Percentiles rank a stretch among this genome's conserved stretches.
phyloP scores from a whole-genome alignment of 2,329 filamentous ascomycete genomes.

The Penicillium griseofulvum region DNA sequence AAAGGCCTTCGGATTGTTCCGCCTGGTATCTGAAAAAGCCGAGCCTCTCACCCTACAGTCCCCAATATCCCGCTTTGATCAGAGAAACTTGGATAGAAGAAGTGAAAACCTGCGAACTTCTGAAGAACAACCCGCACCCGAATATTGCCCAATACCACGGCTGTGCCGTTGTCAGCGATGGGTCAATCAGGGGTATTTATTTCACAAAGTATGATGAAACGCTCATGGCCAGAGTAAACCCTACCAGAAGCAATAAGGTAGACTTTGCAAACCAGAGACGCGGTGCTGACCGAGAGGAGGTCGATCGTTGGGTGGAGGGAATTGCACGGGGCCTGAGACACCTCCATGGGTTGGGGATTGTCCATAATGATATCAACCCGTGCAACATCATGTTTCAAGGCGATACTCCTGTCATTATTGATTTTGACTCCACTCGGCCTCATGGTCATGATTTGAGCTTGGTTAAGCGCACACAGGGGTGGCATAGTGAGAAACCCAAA shows the following conservation, averaged over 20 bases:
- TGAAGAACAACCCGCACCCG: slow-evolving; percentile 1
- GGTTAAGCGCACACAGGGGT: slow-evolving; percentile 6
- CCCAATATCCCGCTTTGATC: neutral
- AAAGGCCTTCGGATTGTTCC: neutral
- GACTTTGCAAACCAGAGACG: neutral
- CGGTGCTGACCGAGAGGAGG: neutral
- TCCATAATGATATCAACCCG: slow-evolving; percentile 89
- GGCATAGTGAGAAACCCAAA: neutral
- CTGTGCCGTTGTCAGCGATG: neutral
- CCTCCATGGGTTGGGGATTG: slow-evolving; percentile 78
- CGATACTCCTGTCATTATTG: slow-evolving; percentile 14
- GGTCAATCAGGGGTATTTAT: neutral
- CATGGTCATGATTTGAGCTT: neutral
- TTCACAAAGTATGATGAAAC: slow-evolving; percentile 7
- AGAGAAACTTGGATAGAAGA: neutral
- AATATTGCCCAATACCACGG: slow-evolving; percentile 9
- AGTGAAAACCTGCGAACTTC: slow-evolving; percentile 2
- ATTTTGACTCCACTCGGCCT: slow-evolving; percentile 12
- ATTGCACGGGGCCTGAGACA: slow-evolving; percentile 65
- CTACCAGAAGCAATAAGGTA: neutral
- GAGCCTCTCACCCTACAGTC: slow-evolving; percentile 1
- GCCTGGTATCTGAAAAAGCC: slow-evolving; percentile 3
- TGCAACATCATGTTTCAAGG: slow-evolving; percentile 81
- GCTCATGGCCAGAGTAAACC: slow-evolving; percentile 1
- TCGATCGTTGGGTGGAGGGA: slow-evolving; percentile 15